Base-by-base conservation (phyloP, 1,284 basidiomycete genomes). In the Ceratobasidium sp. region DNA sequence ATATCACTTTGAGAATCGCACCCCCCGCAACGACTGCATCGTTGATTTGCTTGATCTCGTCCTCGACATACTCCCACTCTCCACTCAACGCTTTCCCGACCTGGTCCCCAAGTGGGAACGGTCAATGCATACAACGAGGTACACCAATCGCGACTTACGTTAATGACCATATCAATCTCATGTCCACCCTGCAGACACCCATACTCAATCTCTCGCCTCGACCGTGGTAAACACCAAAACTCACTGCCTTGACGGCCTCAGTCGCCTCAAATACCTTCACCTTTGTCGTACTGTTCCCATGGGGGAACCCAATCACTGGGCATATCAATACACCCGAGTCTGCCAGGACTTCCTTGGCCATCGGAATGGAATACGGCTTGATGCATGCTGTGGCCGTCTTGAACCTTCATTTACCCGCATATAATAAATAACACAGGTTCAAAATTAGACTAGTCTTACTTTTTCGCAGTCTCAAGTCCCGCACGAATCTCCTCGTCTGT, bases 161-260 rank as follows among this genome's bases (percentile, higher is more conserved):
- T 74, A 25, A 73, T 72, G 3, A 74, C 73, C 71, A 73, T 73
- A 58, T 74, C 73, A 33, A 74, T 73, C 66, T 74, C 73, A 23
- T 71, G 42, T n/a, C 71, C 71, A 33, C 72, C 73, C 62, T 64
- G 53, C 33, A 29, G 6, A 46, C 19, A 46, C 7, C 36, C 47
- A 7, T 25, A 30, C 47, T 62, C 46, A 62, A 30, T 52, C 46
- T 52, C 29, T 21, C 4, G 42, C 42, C 33, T 4, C 5, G 42
- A 50, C 21, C 13, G 36, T 50, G 25, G 16, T 29, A 39, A 46
- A 64, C 33, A 42, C 39, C 47, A 16, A 21, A 19, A 42, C 62
- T 47, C 29, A 66, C 62, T 14, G 66, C 62, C 30, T 72, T 64
- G 14, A 72, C 67, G 3, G 70, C 69, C 53, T 71, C 70, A 7